phyloP scores from a whole-genome alignment of 805 yeast genomes.

The Wickerhamiella cacticola region DNA sequence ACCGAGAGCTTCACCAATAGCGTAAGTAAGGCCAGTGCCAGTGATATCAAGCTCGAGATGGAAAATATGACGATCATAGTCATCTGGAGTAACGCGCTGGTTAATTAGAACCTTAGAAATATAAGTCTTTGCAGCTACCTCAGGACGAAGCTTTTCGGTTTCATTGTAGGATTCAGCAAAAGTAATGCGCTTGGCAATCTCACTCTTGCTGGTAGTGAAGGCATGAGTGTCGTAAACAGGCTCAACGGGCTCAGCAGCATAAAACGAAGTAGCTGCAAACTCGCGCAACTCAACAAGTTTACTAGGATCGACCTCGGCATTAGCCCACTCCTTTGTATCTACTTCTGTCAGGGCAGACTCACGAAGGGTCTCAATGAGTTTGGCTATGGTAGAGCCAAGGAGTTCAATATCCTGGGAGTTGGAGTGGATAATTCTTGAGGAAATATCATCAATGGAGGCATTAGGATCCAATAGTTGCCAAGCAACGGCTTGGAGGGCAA shows the following conservation, averaged over 20 bases:
- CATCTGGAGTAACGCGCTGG: conserved; percentile 78
- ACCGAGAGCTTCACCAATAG: conserved; percentile 94
- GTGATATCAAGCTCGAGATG: conserved; percentile 87
- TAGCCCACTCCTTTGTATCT: conserved; percentile 33
- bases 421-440: conserved; percentile 66
- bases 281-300: conserved; percentile 21
- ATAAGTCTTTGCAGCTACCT: conserved; percentile 70
- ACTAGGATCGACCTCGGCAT: conserved; percentile 22
- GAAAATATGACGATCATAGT: conserved; percentile 89
- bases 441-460: conserved; percentile 46
- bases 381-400: conserved; percentile 42
- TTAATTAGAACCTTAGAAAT: conserved; percentile 84
- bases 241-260: conserved; percentile 27
- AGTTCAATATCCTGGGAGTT: conserved; percentile 76
- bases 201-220: conserved; percentile 35
- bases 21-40: conserved; percentile 83
- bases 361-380: conserved; percentile 24
- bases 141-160: conserved; percentile 64
- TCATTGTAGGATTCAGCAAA: conserved; percentile 71
- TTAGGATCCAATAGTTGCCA: conserved; percentile 61
- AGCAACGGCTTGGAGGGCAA: conserved; percentile 68
- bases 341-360: conserved; percentile 26
- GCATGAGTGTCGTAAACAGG: conserved; percentile 31
- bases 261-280: conserved; percentile 24
- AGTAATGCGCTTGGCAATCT: conserved; percentile 55